phyloP scores from a whole-genome alignment of 306 rosid genomes.

The Begonia loranthoides region DNA sequence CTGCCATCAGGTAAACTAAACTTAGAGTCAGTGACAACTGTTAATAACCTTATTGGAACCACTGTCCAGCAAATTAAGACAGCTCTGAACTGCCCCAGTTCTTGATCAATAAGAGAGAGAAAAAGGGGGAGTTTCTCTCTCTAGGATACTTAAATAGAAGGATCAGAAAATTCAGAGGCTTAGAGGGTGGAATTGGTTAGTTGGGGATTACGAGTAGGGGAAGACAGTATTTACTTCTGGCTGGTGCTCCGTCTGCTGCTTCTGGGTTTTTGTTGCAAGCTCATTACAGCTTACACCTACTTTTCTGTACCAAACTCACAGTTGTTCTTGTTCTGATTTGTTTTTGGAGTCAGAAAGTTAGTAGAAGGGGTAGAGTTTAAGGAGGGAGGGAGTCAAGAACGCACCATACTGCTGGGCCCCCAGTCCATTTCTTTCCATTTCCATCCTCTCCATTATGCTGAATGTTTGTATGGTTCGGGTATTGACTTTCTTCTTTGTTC shows the following conservation, averaged over 20 bases:
- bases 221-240: conserved; percentile 44
- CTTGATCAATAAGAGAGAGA: conserved; percentile 15
- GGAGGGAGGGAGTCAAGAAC: conserved; percentile 87
- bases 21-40: conserved; percentile 79
- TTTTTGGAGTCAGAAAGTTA: background rate
- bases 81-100: conserved; percentile 70
- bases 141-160: too few species aligned
- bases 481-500: conserved; percentile 62
- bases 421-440: background rate
- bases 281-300: conserved; percentile 66
- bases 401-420: conserved; percentile 42
- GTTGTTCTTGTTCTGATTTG: too few species aligned
- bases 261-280: conserved; percentile 26
- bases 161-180: conserved; percentile 30
- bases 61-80: conserved; percentile 81
- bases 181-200: conserved; percentile 41
- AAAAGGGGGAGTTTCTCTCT: conserved; percentile 7
- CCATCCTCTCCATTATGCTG: background rate
- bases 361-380: conserved; percentile 10
- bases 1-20: conserved; percentile 73
- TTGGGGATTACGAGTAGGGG: conserved; percentile 59
- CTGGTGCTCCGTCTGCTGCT: conserved; percentile 20
- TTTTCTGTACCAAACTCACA: background rate
- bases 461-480: conserved; percentile 80
- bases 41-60: conserved; percentile 64